Evolutionary conservation across 306 rosid species (phyloP).

Genomic region (Vigna nakashimae): DNA sequence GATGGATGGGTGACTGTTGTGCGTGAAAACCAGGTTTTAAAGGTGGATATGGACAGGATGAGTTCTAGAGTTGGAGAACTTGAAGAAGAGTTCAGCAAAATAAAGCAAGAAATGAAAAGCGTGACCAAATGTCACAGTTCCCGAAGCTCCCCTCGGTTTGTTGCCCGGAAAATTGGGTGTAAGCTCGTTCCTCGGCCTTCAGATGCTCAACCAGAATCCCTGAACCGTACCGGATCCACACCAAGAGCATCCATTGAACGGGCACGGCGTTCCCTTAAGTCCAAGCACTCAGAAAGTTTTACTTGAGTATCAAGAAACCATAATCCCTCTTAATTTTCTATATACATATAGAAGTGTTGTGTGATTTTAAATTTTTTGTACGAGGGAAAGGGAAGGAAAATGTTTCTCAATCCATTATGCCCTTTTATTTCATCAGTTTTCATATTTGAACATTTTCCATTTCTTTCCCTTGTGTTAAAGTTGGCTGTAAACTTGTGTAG

Average conservation of each 20-base stretch:
- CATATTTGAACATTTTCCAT: conserved; percentile 58
- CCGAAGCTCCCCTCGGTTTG: conserved; percentile 68
- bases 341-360: conserved; percentile 48
- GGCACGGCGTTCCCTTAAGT: conserved; percentile 55
- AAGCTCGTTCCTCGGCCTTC: conserved; percentile 75
- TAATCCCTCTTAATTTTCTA: conserved; percentile 26
- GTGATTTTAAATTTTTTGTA: conserved; percentile 53
- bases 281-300: conserved; percentile 67
- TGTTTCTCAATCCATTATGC: conserved; percentile 46
- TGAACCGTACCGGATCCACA: conserved; percentile 55
- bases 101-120: conserved; percentile 89
- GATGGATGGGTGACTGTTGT: conserved; percentile 92
- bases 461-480: conserved; percentile 60
- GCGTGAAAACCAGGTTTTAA: conserved; percentile 84
- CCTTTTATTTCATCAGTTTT: conserved; percentile 12
- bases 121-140: conserved; percentile 73
- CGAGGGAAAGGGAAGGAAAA: conserved; percentile 64
- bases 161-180: conserved; percentile 72
- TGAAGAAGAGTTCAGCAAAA: conserved; percentile 81
- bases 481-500: conserved; percentile 37
- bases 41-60: conserved; percentile 87
- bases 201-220: conserved; percentile 73
- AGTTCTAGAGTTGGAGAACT: conserved; percentile 87
- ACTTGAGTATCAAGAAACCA: conserved; percentile 51
- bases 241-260: conserved; percentile 73